Percentiles rank a stretch among this genome's conserved stretches.
Conservation (phyloP, 495 filamentous ascomycete species). For the Terfezia boudieri region DNA sequence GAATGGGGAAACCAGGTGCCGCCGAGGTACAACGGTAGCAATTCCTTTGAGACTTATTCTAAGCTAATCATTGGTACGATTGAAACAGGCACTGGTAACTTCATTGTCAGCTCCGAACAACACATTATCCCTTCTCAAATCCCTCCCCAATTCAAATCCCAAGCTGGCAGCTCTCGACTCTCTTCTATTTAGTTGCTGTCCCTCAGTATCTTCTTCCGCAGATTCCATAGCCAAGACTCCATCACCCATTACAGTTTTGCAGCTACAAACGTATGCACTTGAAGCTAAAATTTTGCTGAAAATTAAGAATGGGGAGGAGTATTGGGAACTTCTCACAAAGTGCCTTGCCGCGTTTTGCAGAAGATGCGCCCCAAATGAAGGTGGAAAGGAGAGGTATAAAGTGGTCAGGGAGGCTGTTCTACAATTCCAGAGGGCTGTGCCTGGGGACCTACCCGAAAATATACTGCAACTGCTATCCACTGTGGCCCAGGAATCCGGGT, state of each 20-base stretch:
- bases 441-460: background rate
- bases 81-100: background rate
- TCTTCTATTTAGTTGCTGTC: constrained; percentile 1
- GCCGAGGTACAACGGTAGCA: constrained; percentile 5
- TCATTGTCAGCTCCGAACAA: constrained; percentile 7
- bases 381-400: background rate
- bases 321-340: constrained; percentile 12
- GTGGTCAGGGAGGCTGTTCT: background rate
- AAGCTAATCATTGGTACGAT: background rate
- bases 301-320: constrained; percentile 1
- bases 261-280: constrained; percentile 9
- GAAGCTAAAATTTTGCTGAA: constrained; percentile 6
- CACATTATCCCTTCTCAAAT: constrained; percentile 9
- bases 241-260: constrained; percentile 7
- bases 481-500: background rate
- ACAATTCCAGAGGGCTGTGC: background rate
- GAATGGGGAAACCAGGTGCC: constrained; percentile 14
- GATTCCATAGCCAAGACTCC: constrained; percentile 9
- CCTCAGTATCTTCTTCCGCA: background rate
- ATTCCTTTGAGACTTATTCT: background rate
- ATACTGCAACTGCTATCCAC: background rate
- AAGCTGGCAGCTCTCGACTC: constrained; percentile 10
- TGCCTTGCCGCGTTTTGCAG: constrained; percentile 9
- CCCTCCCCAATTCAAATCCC: constrained; percentile 10
- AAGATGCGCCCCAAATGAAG: constrained; percentile 6